phyloP scores from a whole-genome alignment of 495 filamentous ascomycete species.

The Acidiella bohemica region DNA sequence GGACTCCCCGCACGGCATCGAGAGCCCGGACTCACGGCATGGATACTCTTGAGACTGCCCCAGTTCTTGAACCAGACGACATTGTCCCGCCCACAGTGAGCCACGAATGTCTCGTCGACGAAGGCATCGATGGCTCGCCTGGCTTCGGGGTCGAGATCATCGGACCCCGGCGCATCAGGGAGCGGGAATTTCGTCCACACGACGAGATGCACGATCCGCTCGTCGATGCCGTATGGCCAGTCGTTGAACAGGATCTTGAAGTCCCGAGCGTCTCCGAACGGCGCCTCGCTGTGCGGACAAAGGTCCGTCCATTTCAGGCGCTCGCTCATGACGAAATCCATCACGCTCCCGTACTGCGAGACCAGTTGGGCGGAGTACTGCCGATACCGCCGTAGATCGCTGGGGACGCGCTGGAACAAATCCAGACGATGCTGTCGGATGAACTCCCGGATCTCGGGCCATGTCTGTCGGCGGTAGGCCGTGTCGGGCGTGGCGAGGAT shows the following conservation, averaged over 20 bases:
- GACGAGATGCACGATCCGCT: conserved; percentile 64
- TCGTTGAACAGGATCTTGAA: conserved; percentile 70
- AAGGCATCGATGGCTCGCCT: conserved; percentile 52
- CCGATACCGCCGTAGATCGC: conserved; percentile 58
- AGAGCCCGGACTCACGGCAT: too few species aligned
- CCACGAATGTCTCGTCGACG: conserved; percentile 49
- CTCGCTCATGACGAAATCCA: conserved; percentile 56
- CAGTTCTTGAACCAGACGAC: conserved; percentile 89
- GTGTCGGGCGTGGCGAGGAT: conserved; percentile 54
- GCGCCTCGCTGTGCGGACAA: conserved; percentile 30
- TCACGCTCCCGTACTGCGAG: conserved; percentile 53
- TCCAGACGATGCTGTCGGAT: conserved; percentile 57
- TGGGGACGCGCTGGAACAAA: conserved; percentile 58
- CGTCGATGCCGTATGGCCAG: conserved; percentile 78
- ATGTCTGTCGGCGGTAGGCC: conserved; percentile 42
- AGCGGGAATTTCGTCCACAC: conserved; percentile 86
- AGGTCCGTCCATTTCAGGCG: conserved; percentile 50
- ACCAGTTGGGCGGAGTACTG: conserved; percentile 49
- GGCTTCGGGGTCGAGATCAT: conserved; percentile 49
- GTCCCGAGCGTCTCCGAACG: conserved; percentile 46
- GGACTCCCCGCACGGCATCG: too few species aligned
- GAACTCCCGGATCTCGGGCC: conserved; percentile 49
- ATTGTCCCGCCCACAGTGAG: conserved; percentile 31
- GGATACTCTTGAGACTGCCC: conserved; percentile 62
- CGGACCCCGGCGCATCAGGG: conserved; percentile 49